Base-by-base conservation (phyloP, 2,329 filamentous ascomycete species). In the Lachnellula cervina region DNA sequence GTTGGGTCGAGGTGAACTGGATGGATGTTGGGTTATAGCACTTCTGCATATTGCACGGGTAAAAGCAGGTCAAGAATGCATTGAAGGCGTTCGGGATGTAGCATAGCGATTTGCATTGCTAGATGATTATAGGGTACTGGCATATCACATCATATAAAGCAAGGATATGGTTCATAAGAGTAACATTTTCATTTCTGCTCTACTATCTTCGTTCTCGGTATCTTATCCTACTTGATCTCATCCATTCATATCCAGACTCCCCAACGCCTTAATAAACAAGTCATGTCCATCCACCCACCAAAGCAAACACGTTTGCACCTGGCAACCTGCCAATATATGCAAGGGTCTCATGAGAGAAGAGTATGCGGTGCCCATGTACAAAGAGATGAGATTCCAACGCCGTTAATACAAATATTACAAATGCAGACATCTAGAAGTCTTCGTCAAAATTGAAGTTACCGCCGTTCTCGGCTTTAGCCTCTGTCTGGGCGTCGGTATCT, bases 401-500 rank as follows among this genome's bases (percentile, higher is more conserved):
- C 62, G 45, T 57, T 42, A 49, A 56, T 47, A 49, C 52, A 37
- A 37, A 55, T 53, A 51, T 37, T 49, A 54, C 59, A 7, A 8
- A 32, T 46, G 59, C 43, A 63, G 67, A 49, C 61, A 71, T 79
- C 80, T 89, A 97, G 71, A 99, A 99, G 77, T 99, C 94, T 64
- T 97, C 93, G 66, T 97, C 92, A 68, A 99, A 97, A 73, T 76
- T 81, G 77, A 99, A 95, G 77, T 93, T 90, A 61, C 90, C 89
- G 38, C 81, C 81, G 62, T 84, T 83, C 68, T 80, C 78, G 62
- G 73, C 73, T 72, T 81, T 77, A 60, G 77, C 72, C 58, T 84
- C 76, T 11, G 76, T 71, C 54, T 76, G 74, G 47, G 72, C 64
- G 19, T 70, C 66, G 5, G 72, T 73, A 9, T 78, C 73, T 19